A percentile compares a stretch with the other conserved stretches of the same genome.
Conservation (phyloP, 2,329 filamentous ascomycete species). For the Ophiocordyceps camponoti-floridani region DNA sequence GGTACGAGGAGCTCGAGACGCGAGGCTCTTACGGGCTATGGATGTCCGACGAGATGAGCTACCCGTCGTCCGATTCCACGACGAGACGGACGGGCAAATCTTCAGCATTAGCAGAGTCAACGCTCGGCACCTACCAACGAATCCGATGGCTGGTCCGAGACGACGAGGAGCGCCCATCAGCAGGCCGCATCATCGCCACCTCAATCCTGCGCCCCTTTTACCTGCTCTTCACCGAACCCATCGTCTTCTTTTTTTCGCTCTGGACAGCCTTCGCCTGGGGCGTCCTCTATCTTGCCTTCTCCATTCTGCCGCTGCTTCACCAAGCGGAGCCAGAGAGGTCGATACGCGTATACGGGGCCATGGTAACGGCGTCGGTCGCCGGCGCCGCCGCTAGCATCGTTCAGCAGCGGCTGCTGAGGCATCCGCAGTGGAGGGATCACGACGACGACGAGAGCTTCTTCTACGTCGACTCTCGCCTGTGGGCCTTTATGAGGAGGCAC, state of each 20-base stretch:
- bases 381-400: constrained; percentile 52
- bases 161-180: constrained; percentile 55
- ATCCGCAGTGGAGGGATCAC: constrained; percentile 14
- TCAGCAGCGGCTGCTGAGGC: constrained; percentile 49
- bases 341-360: constrained; percentile 56
- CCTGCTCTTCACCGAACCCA: constrained; percentile 56
- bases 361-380: constrained; percentile 48
- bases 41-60: constrained; percentile 7
- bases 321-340: constrained; percentile 42
- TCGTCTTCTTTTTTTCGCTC: constrained; percentile 72
- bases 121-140: constrained; percentile 17
- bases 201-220: constrained; percentile 66
- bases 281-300: constrained; percentile 70
- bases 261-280: constrained; percentile 89
- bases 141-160: constrained; percentile 66
- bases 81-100: not conserved
- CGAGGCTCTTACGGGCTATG: constrained; percentile 37
- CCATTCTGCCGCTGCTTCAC: constrained; percentile 66
- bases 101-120: constrained; percentile 5
- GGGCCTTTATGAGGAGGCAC: constrained; percentile 24
- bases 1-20: constrained; percentile 57
- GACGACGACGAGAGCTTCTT: constrained; percentile 5
- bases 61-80: constrained; percentile 3
- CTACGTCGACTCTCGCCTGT: constrained; percentile 17
- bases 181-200: constrained; percentile 52